Evolutionary conservation across 331 rosid genomes (phyloP).

Genomic region (Acacia concinna): DNA sequence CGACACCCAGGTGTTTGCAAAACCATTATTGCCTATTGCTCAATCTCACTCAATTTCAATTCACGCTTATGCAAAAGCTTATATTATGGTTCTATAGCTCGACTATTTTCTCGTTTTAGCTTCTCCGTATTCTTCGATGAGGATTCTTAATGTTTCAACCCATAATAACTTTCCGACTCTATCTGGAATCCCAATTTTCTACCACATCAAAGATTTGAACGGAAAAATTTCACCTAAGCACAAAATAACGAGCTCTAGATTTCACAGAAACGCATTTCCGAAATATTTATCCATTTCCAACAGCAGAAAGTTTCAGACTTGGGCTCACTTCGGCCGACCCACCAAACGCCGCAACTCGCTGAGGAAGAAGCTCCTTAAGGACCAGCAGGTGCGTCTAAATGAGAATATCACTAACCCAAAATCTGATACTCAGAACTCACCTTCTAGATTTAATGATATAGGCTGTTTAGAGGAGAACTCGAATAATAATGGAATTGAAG

Average conservation of each 20-base stretch:
- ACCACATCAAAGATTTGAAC: constrained; percentile 34
- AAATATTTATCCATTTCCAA: constrained; percentile 21
- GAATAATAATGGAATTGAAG: constrained; percentile 28
- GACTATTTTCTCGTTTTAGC: neutral
- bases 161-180: constrained; percentile 25
- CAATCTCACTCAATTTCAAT: neutral
- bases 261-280: constrained; percentile 37
- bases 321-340: constrained; percentile 58
- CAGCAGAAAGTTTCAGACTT: constrained; percentile 45
- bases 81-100: neutral
- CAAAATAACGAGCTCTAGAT: constrained; percentile 30
- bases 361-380: constrained; percentile 73
- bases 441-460: constrained; percentile 34
- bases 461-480: constrained; percentile 7
- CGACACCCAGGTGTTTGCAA: neutral
- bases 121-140: constrained; percentile 48
- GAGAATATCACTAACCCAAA: constrained; percentile 35
- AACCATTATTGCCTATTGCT: neutral
- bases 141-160: constrained; percentile 45
- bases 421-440: constrained; percentile 37
- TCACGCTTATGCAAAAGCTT: neutral
- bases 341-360: constrained; percentile 70
- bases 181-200: constrained; percentile 35
- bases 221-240: constrained; percentile 23
- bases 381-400: constrained; percentile 57